Base-by-base conservation (phyloP, 768 basidiomycete species). In the Calocybe cyanea region DNA sequence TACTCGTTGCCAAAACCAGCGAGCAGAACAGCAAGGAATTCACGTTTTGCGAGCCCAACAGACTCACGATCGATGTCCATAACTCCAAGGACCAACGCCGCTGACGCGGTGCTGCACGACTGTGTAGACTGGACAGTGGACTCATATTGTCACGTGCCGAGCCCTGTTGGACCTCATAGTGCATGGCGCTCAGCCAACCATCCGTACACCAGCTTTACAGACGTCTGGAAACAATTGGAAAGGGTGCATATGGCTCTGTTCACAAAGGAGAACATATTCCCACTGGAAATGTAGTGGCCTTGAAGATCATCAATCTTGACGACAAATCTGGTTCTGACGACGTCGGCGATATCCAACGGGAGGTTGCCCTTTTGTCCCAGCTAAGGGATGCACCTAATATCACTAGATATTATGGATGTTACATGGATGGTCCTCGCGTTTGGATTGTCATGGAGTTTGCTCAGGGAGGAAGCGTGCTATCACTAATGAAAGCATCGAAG, bases 381-480 rank as follows among this genome's bases (percentile, higher is more conserved):
- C 78, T 98, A 24, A 76, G 91, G 17, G 91, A 92, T 47, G 89
- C 88, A 0, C 85, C 89, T 21, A 94, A 94, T 60, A 81, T 96
- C 58, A 97, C 90, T 18, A 80, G 90, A 57, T 99, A 99, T 70
- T 96, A 85, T 65, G 95, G 92, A n/a, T 96, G 92, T 68, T 85
- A 89, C 67, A 77, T 96, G 61, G 88, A 95, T 60, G 94, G 93
- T 0, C 89, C 92, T 21, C 87, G 91, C 39, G 92, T 99, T 8
- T 99, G 96, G 94, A 98, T 99, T 55, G 91, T 86, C 30, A 99
- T 99, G 96, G 96, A 99, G 63, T 84, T 85, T 57, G 96, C 96
- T 7, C 85, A 92, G 52, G 95, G 95, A 4, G 96, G 96, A 6
- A 94, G 91, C 60, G 90, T 97, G 5, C 74, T 90, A 37, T 88